Percentiles rank a stretch among this genome's conserved stretches.
Conservation (phyloP, 345 rosid genomes). For the Physaria fendleri region DNA sequence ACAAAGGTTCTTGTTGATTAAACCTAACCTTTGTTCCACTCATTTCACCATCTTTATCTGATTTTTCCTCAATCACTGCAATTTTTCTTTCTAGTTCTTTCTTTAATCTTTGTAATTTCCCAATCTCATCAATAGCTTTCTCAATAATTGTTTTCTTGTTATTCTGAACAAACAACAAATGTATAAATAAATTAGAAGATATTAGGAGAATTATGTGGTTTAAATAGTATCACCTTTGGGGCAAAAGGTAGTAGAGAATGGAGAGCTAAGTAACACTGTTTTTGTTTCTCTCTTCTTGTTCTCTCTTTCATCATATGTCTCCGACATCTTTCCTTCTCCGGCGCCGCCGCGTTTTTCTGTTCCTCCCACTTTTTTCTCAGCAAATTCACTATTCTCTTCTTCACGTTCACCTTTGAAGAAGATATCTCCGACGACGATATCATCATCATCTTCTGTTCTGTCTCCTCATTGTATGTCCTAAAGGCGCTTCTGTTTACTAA, state of each 20-base stretch:
- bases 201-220: no score
- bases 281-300: slow-evolving; percentile 61
- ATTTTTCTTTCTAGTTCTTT: slow-evolving; percentile 38
- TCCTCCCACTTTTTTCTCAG: slow-evolving; percentile 31
- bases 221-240: slow-evolving; percentile 45
- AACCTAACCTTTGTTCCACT: slow-evolving; percentile 36
- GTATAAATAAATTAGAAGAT: not conserved
- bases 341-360: slow-evolving; percentile 8
- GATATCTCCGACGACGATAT: no score
- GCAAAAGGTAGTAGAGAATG: slow-evolving; percentile 47
- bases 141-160: slow-evolving; percentile 54
- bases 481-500: slow-evolving; percentile 40
- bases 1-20: slow-evolving; percentile 36
- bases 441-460: slow-evolving; percentile 2
- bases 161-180: slow-evolving; percentile 35
- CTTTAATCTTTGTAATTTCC: slow-evolving; percentile 36
- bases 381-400: slow-evolving; percentile 48
- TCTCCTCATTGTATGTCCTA: slow-evolving; percentile 25
- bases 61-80: slow-evolving; percentile 23
- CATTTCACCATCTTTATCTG: not conserved
- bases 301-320: slow-evolving; percentile 66
- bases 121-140: slow-evolving; percentile 34
- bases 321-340: slow-evolving; percentile 33
- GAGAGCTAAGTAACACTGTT: slow-evolving; percentile 41
- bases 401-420: slow-evolving; percentile 30